Conservation (phyloP, 306 rosid genomes). For the Notholithocarpus densiflorus region DNA sequence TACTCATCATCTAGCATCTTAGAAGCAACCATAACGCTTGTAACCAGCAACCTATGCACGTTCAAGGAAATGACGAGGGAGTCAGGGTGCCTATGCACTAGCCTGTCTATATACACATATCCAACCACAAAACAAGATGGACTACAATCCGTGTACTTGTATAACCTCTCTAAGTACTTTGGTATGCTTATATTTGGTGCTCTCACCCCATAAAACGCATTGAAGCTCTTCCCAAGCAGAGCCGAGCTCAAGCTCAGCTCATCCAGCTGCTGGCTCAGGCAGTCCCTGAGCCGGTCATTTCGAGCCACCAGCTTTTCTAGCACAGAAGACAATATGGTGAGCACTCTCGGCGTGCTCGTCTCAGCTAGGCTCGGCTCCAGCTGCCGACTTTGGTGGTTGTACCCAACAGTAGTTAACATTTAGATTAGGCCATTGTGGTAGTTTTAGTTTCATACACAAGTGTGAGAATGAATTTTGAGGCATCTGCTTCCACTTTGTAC, state of each 20-base stretch:
- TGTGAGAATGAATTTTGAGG: slow-evolving; percentile 2
- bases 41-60: slow-evolving; percentile 74
- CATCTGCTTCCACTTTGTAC: slow-evolving; percentile 25
- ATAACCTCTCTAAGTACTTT: slow-evolving; percentile 89
- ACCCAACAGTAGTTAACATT: slow-evolving; percentile 53
- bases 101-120: slow-evolving; percentile 77
- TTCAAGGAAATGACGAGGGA: slow-evolving; percentile 80
- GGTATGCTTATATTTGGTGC: slow-evolving; percentile 81
- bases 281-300: slow-evolving; percentile 50
- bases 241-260: slow-evolving; percentile 28
- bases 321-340: slow-evolving; percentile 56
- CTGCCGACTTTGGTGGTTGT: slow-evolving; percentile 39
- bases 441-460: slow-evolving; percentile 1
- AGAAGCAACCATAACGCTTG: slow-evolving; percentile 85
- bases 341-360: slow-evolving; percentile 61
- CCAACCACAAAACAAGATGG: slow-evolving; percentile 95
- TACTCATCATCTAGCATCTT: slow-evolving; percentile 94
- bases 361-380: slow-evolving; percentile 45
- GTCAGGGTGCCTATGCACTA: slow-evolving; percentile 70
- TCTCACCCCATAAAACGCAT: slow-evolving; percentile 72
- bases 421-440: slow-evolving; percentile 50
- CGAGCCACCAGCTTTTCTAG: slow-evolving; percentile 69
- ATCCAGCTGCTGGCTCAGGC: slow-evolving; percentile 33
- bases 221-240: slow-evolving; percentile 54
- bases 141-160: slow-evolving; percentile 84